Conservation (phyloP, 2,329 filamentous ascomycete species). For the Fusarium illudens region DNA sequence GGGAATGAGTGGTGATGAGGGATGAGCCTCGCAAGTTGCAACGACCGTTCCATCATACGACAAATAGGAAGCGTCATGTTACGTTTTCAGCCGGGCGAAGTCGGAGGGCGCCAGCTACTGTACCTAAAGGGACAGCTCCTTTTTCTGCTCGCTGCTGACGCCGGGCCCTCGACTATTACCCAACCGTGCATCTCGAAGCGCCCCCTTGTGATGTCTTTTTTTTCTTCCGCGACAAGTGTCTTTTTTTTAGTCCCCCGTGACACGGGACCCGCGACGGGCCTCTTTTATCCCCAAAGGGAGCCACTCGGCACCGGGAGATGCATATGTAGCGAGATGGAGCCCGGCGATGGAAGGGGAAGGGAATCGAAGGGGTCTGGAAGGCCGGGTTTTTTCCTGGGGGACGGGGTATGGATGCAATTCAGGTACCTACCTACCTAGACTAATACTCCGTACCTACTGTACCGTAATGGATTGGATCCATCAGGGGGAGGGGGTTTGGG, state of each 20-base stretch:
- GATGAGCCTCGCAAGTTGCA: constrained; percentile 25
- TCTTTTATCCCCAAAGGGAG: constrained; percentile 9
- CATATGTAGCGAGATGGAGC: constrained; percentile 28
- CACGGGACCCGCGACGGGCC: constrained; percentile 22
- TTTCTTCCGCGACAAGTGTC: constrained; percentile 5
- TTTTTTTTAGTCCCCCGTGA: constrained; percentile 34
- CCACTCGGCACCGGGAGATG: constrained; percentile 29
- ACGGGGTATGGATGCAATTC: constrained; percentile 6
- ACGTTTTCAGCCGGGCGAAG: constrained; percentile 34
- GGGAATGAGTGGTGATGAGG: constrained; percentile 9
- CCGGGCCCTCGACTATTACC: constrained; percentile 32
- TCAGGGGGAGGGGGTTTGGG: constrained; percentile 5
- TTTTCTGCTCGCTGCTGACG: constrained; percentile 16
- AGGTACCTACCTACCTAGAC: no score
- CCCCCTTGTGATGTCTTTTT: constrained; percentile 24
- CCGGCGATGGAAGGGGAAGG: constrained; percentile 19
- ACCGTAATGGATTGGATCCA: constrained; percentile 3
- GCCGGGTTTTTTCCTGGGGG: constrained; percentile 26
- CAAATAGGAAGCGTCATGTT: constrained; percentile 32
- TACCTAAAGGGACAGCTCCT: constrained; percentile 7
- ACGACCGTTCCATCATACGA: constrained; percentile 36
- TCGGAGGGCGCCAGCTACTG: constrained; percentile 23
- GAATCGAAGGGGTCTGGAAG: constrained; percentile 37
- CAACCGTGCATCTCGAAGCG: constrained; percentile 31
- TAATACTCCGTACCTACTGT: not conserved